Evolutionary conservation across 2,329 filamentous ascomycete species (phyloP).

Genomic region (Ceratocystis harringtonii): DNA sequence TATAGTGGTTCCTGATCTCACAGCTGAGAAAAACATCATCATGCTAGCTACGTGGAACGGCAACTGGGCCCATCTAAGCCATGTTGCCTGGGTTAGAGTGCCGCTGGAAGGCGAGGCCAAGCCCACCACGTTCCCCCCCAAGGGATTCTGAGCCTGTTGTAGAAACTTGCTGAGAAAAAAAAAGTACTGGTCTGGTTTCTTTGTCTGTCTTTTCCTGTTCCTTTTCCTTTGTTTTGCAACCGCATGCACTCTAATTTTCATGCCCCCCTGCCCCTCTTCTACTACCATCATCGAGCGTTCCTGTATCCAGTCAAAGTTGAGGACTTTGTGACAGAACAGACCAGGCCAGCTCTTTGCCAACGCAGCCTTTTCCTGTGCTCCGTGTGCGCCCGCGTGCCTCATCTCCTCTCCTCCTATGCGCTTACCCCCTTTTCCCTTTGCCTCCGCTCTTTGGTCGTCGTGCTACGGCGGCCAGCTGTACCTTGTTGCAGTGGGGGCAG

Average conservation of each 20-base stretch:
- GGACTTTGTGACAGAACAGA: background rate
- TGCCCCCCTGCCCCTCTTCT: background rate
- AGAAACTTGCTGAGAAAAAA: background rate
- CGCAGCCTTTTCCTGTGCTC: background rate
- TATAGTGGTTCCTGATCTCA: conserved; percentile 61
- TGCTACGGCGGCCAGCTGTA: background rate
- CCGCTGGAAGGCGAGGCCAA: conserved; percentile 47
- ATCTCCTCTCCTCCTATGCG: background rate
- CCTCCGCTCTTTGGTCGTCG: background rate
- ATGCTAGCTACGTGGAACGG: conserved; percentile 64
- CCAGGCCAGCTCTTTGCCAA: background rate
- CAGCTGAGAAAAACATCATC: conserved; percentile 47
- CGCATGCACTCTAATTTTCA: background rate
- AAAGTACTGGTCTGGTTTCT: background rate
- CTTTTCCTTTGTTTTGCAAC: background rate
- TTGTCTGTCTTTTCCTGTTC: background rate
- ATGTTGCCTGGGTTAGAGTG: conserved; percentile 63
- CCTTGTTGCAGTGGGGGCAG: background rate
- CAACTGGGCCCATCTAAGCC: conserved; percentile 66
- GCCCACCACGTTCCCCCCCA: conserved; percentile 64
- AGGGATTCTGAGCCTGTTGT: conserved; percentile 8
- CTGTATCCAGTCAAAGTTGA: background rate
- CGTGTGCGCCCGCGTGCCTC: background rate
- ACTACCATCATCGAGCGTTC: background rate
- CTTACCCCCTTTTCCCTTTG: background rate